Conservation (phyloP, 768 basidiomycete species). For the Coprinopsis marcescibilis region DNA sequence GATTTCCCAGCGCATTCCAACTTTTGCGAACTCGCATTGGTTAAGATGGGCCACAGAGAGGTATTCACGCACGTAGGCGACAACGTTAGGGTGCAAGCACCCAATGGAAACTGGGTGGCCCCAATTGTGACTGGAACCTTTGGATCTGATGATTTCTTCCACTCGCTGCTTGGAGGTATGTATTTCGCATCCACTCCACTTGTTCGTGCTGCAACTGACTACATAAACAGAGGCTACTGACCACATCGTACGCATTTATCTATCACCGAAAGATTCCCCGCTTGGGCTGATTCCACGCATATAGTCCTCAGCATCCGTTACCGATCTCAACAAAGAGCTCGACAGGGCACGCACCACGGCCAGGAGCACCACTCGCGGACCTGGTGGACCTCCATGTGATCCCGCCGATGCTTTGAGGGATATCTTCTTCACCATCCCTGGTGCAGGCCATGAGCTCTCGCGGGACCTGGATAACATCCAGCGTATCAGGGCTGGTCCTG, state of each 20-base stretch:
- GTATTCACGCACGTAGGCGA: conserved; percentile 89
- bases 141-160: conserved; percentile 72
- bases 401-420: conserved; percentile 50
- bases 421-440: conserved; percentile 59
- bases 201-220: not conserved
- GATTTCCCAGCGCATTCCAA: conserved; percentile 89
- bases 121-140: conserved; percentile 84
- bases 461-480: conserved; percentile 73
- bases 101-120: conserved; percentile 68
- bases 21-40: conserved; percentile 81
- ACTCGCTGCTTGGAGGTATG: conserved; percentile 74
- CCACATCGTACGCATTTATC: conserved; percentile 56
- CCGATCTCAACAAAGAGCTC: conserved; percentile 78
- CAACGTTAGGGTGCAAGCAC: conserved; percentile 66
- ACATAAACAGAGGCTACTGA: conserved; percentile 48
- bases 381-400: conserved; percentile 26
- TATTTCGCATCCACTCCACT: conserved; percentile 2
- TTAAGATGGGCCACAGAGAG: conserved; percentile 63
- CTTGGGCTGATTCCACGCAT: not conserved
- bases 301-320: conserved; percentile 61
- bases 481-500: conserved; percentile 54
- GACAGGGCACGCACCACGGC: conserved; percentile 60
- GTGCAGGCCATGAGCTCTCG: conserved; percentile 56
- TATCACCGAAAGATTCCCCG: not conserved
- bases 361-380: conserved; percentile 24